Evolutionary conservation across 2,329 filamentous ascomycete species (phyloP).

Genomic region (Botrytis pseudocinerea): DNA sequence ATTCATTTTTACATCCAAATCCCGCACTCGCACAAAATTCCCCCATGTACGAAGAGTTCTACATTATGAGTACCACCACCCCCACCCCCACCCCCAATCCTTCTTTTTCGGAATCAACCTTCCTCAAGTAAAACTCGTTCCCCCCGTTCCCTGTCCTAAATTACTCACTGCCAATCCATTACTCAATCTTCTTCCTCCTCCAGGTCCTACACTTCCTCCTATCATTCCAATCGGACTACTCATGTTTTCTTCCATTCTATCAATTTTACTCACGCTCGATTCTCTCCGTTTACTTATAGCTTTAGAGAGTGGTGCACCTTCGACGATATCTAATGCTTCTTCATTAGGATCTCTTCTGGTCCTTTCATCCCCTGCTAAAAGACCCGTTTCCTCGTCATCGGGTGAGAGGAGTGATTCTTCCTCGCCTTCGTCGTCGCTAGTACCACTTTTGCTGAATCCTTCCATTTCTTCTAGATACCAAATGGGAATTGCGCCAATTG

Average conservation of each 20-base stretch:
- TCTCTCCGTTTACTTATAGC: neutral
- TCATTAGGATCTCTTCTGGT: conserved; percentile 30
- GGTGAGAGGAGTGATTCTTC: conserved; percentile 27
- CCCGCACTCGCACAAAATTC: too few species aligned
- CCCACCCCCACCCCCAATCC: neutral
- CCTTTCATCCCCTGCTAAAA: conserved; percentile 32
- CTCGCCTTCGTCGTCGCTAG: conserved; percentile 40
- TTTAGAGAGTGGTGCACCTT: conserved; percentile 26
- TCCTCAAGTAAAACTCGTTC: conserved; percentile 36
- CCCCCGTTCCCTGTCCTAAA: conserved; percentile 39
- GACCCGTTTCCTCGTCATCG: conserved; percentile 28
- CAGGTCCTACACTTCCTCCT: conserved; percentile 38
- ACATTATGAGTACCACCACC: neutral
- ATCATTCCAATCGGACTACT: conserved; percentile 38
- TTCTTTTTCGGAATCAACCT: neutral
- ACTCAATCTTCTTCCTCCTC: conserved; percentile 39
- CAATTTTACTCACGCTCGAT: neutral
- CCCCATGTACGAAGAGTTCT: neutral
- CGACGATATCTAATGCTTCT: conserved; percentile 32
- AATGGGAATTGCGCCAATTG: conserved; percentile 68
- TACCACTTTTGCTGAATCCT: conserved; percentile 54
- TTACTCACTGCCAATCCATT: conserved; percentile 40
- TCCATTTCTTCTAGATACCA: conserved; percentile 75
- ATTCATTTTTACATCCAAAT: neutral
- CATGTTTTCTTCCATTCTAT: conserved; percentile 30